These are phyloP conservation scores for Umbelopsis isabellina DNA, from an alignment of 192 early-diverging fungal genomes.

Conservation along the genomic window DNA sequence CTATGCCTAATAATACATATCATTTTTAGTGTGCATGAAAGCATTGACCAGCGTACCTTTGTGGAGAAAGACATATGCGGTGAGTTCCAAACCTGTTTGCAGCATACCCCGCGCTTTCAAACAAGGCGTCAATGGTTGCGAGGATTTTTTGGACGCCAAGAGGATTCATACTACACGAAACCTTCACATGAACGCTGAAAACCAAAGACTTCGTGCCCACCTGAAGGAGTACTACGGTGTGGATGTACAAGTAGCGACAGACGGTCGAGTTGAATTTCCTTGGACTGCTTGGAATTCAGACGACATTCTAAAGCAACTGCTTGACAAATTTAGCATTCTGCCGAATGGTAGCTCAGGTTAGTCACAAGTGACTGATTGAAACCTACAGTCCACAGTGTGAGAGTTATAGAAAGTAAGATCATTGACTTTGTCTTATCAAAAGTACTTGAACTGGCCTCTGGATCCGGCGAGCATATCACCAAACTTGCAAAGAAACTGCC, in stretches of 20 bases:
- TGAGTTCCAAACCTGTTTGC: too few species aligned
- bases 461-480: not conserved
- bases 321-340: not conserved
- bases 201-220: not conserved
- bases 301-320: not conserved
- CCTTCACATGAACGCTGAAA: not conserved
- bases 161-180: not conserved
- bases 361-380: not conserved
- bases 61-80: too few species aligned
- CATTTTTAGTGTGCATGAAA: too few species aligned
- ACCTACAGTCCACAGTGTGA: not conserved
- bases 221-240: constrained; percentile 11
- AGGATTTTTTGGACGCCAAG: not conserved
- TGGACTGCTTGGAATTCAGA: constrained; percentile 8
- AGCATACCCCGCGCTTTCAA: too few species aligned
- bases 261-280: constrained; percentile 4
- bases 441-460: constrained; percentile 1
- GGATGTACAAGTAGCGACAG: not conserved
- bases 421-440: not conserved
- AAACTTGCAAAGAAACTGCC: constrained; percentile 3
- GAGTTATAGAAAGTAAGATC: not conserved
- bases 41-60: too few species aligned
- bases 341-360: not conserved
- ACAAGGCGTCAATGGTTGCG: too few species aligned
- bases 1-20: too few species aligned